These are phyloP conservation scores for Ophiocordyceps sinensis DNA, from an alignment of 2,329 filamentous ascomycete species.

Conservation along the genomic window DNA sequence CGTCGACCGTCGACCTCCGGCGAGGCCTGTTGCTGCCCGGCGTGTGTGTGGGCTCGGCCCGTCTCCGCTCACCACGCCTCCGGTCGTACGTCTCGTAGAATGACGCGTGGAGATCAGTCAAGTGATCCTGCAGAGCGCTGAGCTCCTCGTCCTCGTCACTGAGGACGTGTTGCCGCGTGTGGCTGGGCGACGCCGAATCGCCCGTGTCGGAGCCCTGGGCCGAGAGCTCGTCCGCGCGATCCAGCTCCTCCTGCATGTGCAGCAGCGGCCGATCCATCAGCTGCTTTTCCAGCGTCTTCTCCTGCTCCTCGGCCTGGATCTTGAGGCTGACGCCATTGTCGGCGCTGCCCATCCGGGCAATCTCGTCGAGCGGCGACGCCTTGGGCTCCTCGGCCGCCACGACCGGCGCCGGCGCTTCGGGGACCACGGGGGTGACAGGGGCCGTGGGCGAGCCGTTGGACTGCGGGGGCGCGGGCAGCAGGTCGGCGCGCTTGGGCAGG, in stretches of 20 bases:
- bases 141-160: slow-evolving; percentile 83
- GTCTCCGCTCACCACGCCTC: slow-evolving; percentile 23
- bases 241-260: slow-evolving; percentile 84
- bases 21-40: slow-evolving; percentile 17
- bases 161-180: slow-evolving; percentile 58
- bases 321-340: slow-evolving; percentile 55
- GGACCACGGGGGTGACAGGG: not conserved
- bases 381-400: slow-evolving; percentile 26
- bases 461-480: slow-evolving; percentile 19
- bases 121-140: slow-evolving; percentile 56
- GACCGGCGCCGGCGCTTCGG: slow-evolving; percentile 3
- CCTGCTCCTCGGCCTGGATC: slow-evolving; percentile 71
- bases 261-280: slow-evolving; percentile 75
- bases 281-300: slow-evolving; percentile 76
- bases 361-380: slow-evolving; percentile 47
- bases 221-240: slow-evolving; percentile 50
- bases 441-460: slow-evolving; percentile 7
- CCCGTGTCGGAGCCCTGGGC: slow-evolving; percentile 12
- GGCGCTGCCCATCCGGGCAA: slow-evolving; percentile 61
- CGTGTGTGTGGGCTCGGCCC: slow-evolving; percentile 17
- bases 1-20: slow-evolving; percentile 19
- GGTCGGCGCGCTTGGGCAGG: slow-evolving; percentile 60
- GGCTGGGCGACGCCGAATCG: slow-evolving; percentile 14
- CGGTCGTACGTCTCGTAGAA: slow-evolving; percentile 78
- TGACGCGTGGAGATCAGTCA: slow-evolving; percentile 58